Evolutionary conservation across 2,329 filamentous ascomycete genomes (phyloP), one percentile per base, ranked within the genome.

Genomic region (Pseudocercospora vitis): DNA sequence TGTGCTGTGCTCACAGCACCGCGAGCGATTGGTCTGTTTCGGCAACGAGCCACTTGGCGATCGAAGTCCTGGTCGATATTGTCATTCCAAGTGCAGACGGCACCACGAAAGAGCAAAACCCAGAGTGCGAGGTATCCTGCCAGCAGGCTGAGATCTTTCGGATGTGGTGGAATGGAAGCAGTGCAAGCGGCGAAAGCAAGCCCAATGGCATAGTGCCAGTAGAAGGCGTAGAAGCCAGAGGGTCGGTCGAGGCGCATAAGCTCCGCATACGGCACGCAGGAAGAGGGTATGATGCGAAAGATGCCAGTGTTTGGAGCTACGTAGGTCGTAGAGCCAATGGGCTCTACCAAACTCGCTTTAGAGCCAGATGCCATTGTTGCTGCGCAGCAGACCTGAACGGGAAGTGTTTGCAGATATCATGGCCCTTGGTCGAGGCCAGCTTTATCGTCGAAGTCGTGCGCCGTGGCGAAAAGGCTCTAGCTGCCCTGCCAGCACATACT

Each of bases 51-150:
- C 12, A 53, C 50, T 12, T 50, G 35, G 7, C 50, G 50, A 32
- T 56, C 54, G 16, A 53, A 50, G 6, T 56, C 54, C 23, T 53
- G 54, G 31, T 56, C 54, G 26, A 56, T 48, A 35, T 53, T 53
- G 46, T 56, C 54, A 35, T 56, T 56, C 54, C 54, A 56, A 31
- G 54, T 40, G 32, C 54, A 56, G 6, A 50, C 50, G 1, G 46
- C 50, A 12, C 54, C 50, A 19, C 54, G 50, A 32, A 37, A 56
- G 11, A 56, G 21, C 6, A 56, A 4, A 1, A 56, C 50, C 54
- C 54, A 56, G 14, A 50, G 16, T 9, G 39, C 45, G 9, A 56
- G 32, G 31, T 46, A 53, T 26, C 29, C 35, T 7, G 48, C 33
- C 5, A 52, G 32, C 11, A 26, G 21, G 26, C 23, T 19, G 32